Evolutionary conservation across 2,329 filamentous ascomycete genomes (phyloP).

Genomic region (Aspergillus calidoustus): DNA sequence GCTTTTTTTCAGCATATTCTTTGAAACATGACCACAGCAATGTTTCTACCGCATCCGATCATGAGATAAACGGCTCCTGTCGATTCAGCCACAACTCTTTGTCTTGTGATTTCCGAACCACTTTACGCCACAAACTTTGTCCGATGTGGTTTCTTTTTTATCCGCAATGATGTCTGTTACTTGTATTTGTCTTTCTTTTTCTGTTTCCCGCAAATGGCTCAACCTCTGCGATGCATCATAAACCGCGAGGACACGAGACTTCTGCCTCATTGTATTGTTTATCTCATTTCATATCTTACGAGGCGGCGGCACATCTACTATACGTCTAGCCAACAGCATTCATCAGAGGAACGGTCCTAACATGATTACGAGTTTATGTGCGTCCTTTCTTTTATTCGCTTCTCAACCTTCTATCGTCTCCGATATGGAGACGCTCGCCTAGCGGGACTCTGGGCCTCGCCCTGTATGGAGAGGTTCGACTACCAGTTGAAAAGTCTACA

Average conservation of each 20-base stretch:
- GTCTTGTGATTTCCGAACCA: not conserved
- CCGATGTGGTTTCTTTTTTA: not conserved
- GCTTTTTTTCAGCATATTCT: not conserved
- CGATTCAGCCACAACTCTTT: not conserved
- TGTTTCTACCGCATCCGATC: not conserved
- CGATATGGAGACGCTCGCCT: conserved; percentile 3
- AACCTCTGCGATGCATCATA: conserved; percentile 41
- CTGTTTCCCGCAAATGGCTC: conserved; percentile 18
- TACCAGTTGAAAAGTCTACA: conserved; percentile 13
- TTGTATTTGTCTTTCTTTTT: not conserved
- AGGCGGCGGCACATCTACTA: not conserved
- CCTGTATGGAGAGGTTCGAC: conserved; percentile 7
- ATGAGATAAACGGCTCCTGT: not conserved
- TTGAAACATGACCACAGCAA: not conserved
- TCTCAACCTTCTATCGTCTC: not conserved
- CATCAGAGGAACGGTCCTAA: not conserved
- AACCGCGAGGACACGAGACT: conserved; percentile 34
- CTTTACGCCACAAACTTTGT: not conserved
- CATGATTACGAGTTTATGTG: conserved; percentile 25
- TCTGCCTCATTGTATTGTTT: conserved; percentile 20
- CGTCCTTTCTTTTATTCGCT: conserved; percentile 8
- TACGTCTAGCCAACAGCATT: conserved; percentile 8
- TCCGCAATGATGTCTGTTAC: not conserved
- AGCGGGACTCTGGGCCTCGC: not conserved
- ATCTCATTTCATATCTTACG: conserved; percentile 7